Evolutionary conservation across 2,329 filamentous ascomycete genomes (phyloP).

Genomic region (Ceratocystis lukuohia): DNA sequence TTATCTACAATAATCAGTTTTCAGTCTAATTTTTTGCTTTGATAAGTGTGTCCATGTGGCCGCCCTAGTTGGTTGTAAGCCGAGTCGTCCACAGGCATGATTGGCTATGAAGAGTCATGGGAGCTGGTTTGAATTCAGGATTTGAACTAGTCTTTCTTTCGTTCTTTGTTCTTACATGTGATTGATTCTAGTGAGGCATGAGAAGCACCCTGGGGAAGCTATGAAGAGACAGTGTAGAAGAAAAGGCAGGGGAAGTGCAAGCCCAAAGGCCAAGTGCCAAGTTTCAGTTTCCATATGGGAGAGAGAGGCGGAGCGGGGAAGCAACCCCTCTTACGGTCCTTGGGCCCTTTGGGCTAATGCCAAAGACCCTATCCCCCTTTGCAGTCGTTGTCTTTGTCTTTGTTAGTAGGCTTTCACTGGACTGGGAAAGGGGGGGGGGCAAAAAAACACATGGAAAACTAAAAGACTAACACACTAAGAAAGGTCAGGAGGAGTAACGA

Average conservation of each 20-base stretch:
- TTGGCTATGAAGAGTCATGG: too few species aligned
- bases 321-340: too few species aligned
- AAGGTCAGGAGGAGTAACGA: not conserved
- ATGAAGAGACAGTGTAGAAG: not conserved
- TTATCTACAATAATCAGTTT: not conserved
- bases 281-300: not conserved
- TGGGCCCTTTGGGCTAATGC: too few species aligned
- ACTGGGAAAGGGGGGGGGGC: too few species aligned
- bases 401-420: too few species aligned
- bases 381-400: too few species aligned
- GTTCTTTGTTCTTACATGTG: not conserved
- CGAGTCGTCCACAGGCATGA: too few species aligned
- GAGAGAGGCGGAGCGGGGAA: too few species aligned
- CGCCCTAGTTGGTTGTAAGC: too few species aligned
- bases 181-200: not conserved
- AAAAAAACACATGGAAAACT: not conserved
- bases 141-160: not conserved
- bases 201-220: not conserved
- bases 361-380: too few species aligned
- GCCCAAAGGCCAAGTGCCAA: not conserved
- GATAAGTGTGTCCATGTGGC: too few species aligned
- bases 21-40: not conserved
- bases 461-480: not conserved
- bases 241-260: not conserved
- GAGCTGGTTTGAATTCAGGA: too few species aligned